A percentile compares a stretch with the other conserved stretches of the same genome.
These are phyloP conservation scores for Trypanosoma platydactyli DNA, from an alignment of 208 protist species.

Conservation along the genomic window DNA sequence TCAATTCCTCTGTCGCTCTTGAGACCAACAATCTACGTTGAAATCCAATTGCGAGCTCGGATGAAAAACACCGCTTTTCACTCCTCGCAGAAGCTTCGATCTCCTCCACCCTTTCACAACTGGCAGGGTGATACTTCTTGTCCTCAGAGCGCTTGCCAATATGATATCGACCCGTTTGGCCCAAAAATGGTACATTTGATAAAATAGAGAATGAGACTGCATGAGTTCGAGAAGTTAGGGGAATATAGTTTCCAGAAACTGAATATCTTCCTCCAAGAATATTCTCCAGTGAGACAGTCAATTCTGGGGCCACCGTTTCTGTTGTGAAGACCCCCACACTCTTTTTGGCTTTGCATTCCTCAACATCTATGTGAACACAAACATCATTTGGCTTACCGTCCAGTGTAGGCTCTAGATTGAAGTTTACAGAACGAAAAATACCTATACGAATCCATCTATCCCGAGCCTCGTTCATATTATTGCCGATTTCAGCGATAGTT, in stretches of 20 bases:
- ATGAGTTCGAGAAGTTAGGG: slow-evolving; percentile 73
- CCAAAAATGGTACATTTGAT: slow-evolving; percentile 81
- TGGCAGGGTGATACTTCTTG: slow-evolving; percentile 66
- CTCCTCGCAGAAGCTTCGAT: slow-evolving; percentile 59
- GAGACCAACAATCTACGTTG: slow-evolving; percentile 58
- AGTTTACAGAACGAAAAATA: slow-evolving; percentile 72
- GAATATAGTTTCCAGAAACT: slow-evolving; percentile 79
- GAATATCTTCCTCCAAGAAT: slow-evolving; percentile 77
- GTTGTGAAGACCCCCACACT: slow-evolving; percentile 83
- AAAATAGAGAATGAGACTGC: slow-evolving; percentile 67
- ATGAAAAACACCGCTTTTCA: slow-evolving; percentile 49
- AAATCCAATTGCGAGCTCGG: slow-evolving; percentile 69
- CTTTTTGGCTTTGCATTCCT: slow-evolving; percentile 67
- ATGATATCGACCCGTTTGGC: slow-evolving; percentile 78
- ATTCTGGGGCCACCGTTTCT: slow-evolving; percentile 74
- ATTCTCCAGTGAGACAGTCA: slow-evolving; percentile 72
- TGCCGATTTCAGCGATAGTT: slow-evolving; percentile 58
- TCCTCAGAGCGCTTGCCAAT: slow-evolving; percentile 60
- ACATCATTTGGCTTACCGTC: slow-evolving; percentile 68
- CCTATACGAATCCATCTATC: slow-evolving; percentile 62
- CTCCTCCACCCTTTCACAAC: slow-evolving; percentile 66
- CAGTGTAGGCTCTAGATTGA: slow-evolving; percentile 80
- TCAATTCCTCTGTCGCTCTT: slow-evolving; percentile 43
- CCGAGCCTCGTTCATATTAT: slow-evolving; percentile 51
- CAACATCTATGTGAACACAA: slow-evolving; percentile 75